A percentile compares a stretch with the other conserved stretches of the same genome.
Conservation (phyloP, 768 basidiomycete species). For the Russula emetica region DNA sequence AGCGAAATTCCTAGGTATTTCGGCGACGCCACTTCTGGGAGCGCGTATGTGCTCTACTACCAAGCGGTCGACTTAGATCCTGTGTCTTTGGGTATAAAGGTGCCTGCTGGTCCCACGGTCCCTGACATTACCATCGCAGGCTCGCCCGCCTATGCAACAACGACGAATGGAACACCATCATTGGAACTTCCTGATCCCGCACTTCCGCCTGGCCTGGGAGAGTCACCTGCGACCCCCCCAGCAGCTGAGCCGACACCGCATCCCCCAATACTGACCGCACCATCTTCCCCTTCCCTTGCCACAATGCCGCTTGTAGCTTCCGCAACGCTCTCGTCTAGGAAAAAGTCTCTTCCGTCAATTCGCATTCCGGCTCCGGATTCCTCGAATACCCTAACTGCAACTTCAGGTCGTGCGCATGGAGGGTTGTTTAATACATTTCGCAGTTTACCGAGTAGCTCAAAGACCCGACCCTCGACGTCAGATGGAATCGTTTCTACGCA, state of each 20-base stretch:
- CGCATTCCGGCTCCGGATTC: constrained; percentile 24
- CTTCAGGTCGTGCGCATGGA: constrained; percentile 21
- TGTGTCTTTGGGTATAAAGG: constrained; percentile 60
- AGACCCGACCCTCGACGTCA: constrained; percentile 15
- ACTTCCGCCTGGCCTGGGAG: constrained; percentile 22
- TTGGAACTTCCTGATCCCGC: constrained; percentile 6
- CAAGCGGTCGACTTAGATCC: constrained; percentile 87
- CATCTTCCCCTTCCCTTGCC: constrained; percentile 29
- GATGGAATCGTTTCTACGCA: constrained; percentile 29
- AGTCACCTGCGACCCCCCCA: not conserved
- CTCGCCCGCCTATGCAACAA: not conserved
- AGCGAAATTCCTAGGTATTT: constrained; percentile 90
- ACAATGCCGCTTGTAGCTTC: constrained; percentile 25
- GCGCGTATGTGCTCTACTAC: constrained; percentile 96
- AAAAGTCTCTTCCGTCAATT: constrained; percentile 24
- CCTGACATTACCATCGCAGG: constrained; percentile 25
- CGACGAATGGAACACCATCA: constrained; percentile 4
- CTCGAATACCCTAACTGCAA: constrained; percentile 14
- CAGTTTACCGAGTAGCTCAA: constrained; percentile 27
- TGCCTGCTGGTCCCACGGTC: constrained; percentile 30
- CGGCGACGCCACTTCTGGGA: constrained; percentile 82
- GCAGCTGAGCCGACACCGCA: not conserved
- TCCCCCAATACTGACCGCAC: constrained; percentile 24
- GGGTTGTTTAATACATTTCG: constrained; percentile 25
- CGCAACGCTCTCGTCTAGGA: constrained; percentile 12